Evolutionary conservation across 352 stramenopile species (phyloP), one percentile per base, ranked within the genome.

Genomic region (Globisporangium megalacanthum): DNA sequence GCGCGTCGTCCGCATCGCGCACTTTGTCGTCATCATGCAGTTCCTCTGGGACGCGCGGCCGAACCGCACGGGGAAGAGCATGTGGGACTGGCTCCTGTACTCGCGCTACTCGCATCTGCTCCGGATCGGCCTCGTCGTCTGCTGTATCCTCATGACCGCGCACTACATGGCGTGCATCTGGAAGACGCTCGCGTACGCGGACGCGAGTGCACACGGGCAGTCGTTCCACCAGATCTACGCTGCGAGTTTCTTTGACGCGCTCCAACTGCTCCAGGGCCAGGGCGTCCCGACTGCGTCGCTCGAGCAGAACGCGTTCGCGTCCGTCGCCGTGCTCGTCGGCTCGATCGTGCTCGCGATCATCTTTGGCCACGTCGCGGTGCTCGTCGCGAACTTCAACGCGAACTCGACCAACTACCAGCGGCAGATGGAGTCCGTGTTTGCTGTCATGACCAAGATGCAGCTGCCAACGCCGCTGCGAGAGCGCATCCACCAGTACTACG

Each of bases 401-500:
- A 78, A 81, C 49, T 64, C 72, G 5, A 79, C 60, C 1, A 62
- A 65, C 39, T 88, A 83, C 44, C 75, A 80, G 51, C 71, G 73
- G 19, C 79, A 81, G 48, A 83, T 86, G 75, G 79, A 89, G 46
- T 52, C 65, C 37, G 69, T 90, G 1, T 73, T 86, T 25, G 73
- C 74, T 3, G 65, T 73, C 51, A 91, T 85, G 56, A 56, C 49
- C 4, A 83, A 88, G 36, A 46, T 86, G 20, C 58, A 73, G 25
- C 62, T 92, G 0, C 83, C 80, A 1, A 14, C 50, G 0, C 39
- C 62, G 0, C 46, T 92, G 4, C 78, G 80, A 1, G 74, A 88
- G 20, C 65, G 79, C 20, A 82, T 89, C 29, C 75, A 87, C 39
- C 73, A 86, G 45, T 88, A 88, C 42, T 90, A 84, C 52, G 74